Percentiles rank a stretch among this genome's conserved stretches.
Conservation (phyloP, 148 eudicot genomes). For the Cornus controversa region DNA sequence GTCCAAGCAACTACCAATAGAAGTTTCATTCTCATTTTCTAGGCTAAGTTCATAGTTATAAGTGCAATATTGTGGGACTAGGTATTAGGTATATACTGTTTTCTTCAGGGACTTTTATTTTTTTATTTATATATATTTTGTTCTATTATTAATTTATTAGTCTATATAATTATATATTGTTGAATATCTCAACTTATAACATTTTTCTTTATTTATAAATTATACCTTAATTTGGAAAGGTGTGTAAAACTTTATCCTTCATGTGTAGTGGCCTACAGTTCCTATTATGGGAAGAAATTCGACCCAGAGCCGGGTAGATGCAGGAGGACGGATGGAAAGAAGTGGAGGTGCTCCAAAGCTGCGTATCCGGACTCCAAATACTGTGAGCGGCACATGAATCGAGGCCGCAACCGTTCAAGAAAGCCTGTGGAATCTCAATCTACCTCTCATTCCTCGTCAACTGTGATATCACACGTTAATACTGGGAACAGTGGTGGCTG, state of each 20-base stretch:
- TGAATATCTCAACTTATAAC: background rate
- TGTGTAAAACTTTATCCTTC: background rate
- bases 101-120: background rate
- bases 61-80: background rate
- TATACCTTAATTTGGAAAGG: background rate
- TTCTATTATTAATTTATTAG: too few species aligned
- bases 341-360: constrained; percentile 59
- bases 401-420: constrained; percentile 69
- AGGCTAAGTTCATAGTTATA: background rate
- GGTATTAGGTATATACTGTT: background rate
- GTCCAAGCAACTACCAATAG: too few species aligned
- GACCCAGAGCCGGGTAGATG: constrained; percentile 63
- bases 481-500: constrained; percentile 31
- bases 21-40: too few species aligned
- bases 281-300: constrained; percentile 57
- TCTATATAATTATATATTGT: too few species aligned
- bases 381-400: constrained; percentile 64
- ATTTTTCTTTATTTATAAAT: background rate
- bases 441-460: constrained; percentile 39
- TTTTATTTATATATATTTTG: too few species aligned
- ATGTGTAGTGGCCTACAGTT: constrained; percentile 46
- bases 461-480: constrained; percentile 32
- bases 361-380: constrained; percentile 59
- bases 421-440: constrained; percentile 66
- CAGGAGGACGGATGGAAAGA: constrained; percentile 55